These are phyloP conservation scores for Lasiodiplodia hormozganensis DNA, from an alignment of 2,329 filamentous ascomycete genomes.

Conservation along the genomic window DNA sequence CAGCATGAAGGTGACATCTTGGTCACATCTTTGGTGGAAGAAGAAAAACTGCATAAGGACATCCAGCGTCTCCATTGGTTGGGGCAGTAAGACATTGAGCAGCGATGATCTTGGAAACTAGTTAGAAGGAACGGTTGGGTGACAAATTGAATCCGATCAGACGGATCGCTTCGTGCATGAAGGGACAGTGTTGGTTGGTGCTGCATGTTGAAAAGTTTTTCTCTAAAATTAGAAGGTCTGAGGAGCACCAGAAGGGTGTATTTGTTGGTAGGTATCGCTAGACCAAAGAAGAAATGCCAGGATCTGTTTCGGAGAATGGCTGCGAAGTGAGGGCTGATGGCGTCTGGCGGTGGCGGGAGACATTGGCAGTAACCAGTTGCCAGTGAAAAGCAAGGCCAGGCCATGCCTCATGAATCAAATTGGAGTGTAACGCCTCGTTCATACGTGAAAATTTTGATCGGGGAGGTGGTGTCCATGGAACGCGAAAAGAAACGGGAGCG, in stretches of 20 bases:
- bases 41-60: neutral
- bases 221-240: neutral
- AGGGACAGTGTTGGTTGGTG: neutral
- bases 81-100: neutral
- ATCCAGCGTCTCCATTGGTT: neutral
- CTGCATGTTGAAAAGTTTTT: neutral
- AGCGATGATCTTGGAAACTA: neutral
- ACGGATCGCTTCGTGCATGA: neutral
- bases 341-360: neutral
- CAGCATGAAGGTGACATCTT: neutral
- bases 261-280: neutral
- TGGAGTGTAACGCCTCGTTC: neutral
- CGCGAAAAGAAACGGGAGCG: neutral
- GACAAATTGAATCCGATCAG: neutral
- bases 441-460: neutral
- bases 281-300: neutral
- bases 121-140: neutral
- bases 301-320: neutral
- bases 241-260: neutral
- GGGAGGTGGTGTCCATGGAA: neutral
- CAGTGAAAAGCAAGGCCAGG: too few species aligned
- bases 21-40: too few species aligned
- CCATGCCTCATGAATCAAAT: neutral
- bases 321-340: neutral
- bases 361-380: neutral